These are phyloP conservation scores for Marsdenia floribunda DNA, from an alignment of 257 asterid genomes.

Conservation along the genomic window DNA sequence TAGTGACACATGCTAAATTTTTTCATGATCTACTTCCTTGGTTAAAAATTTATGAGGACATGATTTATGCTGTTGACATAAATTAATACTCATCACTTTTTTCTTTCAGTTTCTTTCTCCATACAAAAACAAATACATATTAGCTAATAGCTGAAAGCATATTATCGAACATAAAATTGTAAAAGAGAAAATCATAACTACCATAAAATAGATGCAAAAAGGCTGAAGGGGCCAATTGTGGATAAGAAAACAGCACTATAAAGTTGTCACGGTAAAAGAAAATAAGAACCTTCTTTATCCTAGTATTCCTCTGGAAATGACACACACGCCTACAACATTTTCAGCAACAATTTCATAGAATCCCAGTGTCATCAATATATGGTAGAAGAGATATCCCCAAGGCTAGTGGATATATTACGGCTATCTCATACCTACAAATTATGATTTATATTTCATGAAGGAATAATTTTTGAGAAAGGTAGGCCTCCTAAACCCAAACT, in stretches of 20 bases:
- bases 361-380: not conserved
- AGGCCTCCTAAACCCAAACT: not conserved
- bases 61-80: not conserved
- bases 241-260: not conserved
- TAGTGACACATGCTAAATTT: not conserved
- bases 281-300: constrained; percentile 2
- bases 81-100: not conserved
- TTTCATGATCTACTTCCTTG: not conserved
- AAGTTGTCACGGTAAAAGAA: not conserved
- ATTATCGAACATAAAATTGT: not conserved
- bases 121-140: not conserved
- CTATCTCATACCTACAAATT: not conserved
- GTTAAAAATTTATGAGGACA: not conserved
- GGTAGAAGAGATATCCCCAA: not conserved
- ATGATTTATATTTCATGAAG: not conserved
- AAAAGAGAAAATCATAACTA: not conserved
- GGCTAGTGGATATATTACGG: not conserved
- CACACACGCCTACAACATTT: not conserved
- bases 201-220: not conserved
- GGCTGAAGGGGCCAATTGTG: not conserved
- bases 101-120: not conserved
- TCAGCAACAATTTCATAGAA: not conserved
- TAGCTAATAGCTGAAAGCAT: too few relatives aligned
- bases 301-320: not conserved
- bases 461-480: not conserved